Conservation (phyloP, 2,329 filamentous ascomycete species). For the Niveomyces coronatus region DNA sequence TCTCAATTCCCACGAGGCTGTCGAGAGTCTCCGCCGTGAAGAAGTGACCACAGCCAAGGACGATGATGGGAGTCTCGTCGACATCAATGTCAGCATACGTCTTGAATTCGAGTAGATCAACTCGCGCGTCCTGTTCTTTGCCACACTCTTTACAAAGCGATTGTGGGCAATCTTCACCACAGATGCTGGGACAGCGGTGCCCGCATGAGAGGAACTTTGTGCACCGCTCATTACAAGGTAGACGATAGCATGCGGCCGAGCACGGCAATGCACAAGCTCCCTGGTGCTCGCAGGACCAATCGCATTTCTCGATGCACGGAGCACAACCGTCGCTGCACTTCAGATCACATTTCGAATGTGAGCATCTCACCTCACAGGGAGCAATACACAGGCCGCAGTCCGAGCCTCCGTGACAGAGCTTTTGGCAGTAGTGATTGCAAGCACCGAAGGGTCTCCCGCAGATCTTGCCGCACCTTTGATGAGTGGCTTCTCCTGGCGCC, state of each 20-base stretch:
- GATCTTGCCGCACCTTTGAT: constrained; percentile 22
- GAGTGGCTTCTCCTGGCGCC: constrained; percentile 14
- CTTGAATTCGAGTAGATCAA: constrained; percentile 45
- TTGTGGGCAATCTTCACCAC: constrained; percentile 51
- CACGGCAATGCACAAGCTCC: constrained; percentile 42
- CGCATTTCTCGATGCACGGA: constrained; percentile 45
- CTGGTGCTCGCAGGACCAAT: constrained; percentile 44
- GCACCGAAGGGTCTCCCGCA: constrained; percentile 42
- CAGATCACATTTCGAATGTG: constrained; percentile 42
- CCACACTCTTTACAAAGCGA: constrained; percentile 47
- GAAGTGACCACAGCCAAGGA: constrained; percentile 53
- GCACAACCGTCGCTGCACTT: constrained; percentile 47
- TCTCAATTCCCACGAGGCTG: constrained; percentile 41
- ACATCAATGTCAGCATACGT: constrained; percentile 47
- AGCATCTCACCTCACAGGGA: constrained; percentile 47
- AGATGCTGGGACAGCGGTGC: constrained; percentile 52
- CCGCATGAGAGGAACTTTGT: constrained; percentile 40
- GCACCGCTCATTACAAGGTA: constrained; percentile 56
- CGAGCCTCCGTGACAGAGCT: constrained; percentile 10
- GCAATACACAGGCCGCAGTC: constrained; percentile 39
- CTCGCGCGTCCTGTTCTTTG: constrained; percentile 26
- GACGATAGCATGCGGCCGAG: constrained; percentile 52
- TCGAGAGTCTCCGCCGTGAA: constrained; percentile 50
- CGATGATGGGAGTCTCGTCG: constrained; percentile 46
- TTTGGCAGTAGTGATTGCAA: constrained; percentile 46